phyloP scores from a whole-genome alignment of 2,329 filamentous ascomycete species.

The Plenodomus biglobosus region DNA sequence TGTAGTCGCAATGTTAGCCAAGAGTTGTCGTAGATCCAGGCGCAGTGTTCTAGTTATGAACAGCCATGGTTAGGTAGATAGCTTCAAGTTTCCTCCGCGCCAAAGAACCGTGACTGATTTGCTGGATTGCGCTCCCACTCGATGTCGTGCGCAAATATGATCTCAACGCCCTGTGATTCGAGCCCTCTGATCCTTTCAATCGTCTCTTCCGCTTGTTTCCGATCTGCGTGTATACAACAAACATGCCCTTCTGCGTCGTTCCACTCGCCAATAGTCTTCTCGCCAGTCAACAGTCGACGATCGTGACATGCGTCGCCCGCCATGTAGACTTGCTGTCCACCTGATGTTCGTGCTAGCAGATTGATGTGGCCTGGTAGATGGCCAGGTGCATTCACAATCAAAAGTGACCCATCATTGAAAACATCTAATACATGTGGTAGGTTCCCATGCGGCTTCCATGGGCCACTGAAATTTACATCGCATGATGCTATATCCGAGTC shows the following conservation, averaged over 20 bases:
- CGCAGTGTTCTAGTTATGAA: too few relatives aligned
- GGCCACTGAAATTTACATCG: slow-evolving; percentile 14
- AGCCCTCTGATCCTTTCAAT: slow-evolving; percentile 49
- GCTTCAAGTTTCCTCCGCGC: slow-evolving; percentile 8
- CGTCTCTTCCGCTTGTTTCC: slow-evolving; percentile 48
- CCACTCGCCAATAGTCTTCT: slow-evolving; percentile 57
- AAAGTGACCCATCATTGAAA: slow-evolving; percentile 52
- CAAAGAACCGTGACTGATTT: slow-evolving; percentile 35
- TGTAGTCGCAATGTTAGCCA: neutral
- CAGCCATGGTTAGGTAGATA: too few relatives aligned
- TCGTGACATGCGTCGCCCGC: slow-evolving; percentile 60
- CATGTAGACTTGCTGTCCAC: slow-evolving; percentile 50
- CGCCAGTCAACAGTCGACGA: slow-evolving; percentile 53
- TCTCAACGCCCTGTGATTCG: slow-evolving; percentile 49
- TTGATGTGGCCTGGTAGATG: slow-evolving; percentile 59
- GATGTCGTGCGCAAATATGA: slow-evolving; percentile 56
- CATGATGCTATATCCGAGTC: slow-evolving; percentile 1
- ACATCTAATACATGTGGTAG: slow-evolving; percentile 53
- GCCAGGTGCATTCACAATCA: slow-evolving; percentile 55
- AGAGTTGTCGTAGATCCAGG: neutral
- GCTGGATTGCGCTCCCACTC: slow-evolving; percentile 49
- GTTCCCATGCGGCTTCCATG: slow-evolving; percentile 49
- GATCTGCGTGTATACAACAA: slow-evolving; percentile 57
- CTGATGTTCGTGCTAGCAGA: slow-evolving; percentile 48
- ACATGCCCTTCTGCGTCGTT: slow-evolving; percentile 49